A percentile compares a stretch with the other conserved stretches of the same genome.
These are phyloP conservation scores for Blepharisma stoltei DNA, from an alignment of 73 alveolate species.

Conservation along the genomic window DNA sequence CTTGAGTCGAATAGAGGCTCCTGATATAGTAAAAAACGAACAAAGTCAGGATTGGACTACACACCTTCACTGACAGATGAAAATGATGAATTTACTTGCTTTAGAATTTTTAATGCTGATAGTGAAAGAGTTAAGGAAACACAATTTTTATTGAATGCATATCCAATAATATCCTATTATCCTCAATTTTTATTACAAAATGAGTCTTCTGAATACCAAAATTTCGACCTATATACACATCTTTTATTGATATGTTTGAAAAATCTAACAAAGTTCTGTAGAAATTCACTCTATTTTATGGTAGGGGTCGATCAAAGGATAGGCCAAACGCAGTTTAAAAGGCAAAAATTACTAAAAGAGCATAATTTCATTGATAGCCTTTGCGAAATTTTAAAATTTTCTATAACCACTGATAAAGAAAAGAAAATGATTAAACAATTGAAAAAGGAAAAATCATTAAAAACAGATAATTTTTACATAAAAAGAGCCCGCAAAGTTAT, in stretches of 20 bases:
- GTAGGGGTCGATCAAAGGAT: neutral
- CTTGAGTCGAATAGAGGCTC: too few relatives aligned
- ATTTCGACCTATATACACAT: neutral
- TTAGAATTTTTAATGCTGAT: neutral
- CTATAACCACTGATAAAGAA: neutral
- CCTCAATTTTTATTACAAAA: too few relatives aligned
- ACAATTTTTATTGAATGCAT: conserved; percentile 1
- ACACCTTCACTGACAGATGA: too few relatives aligned
- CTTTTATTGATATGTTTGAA: conserved; percentile 22
- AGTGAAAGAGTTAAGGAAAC: conserved; percentile 19
- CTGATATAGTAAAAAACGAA: too few relatives aligned
- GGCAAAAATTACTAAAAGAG: conserved; percentile 28
- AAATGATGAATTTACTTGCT: neutral
- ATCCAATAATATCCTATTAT: neutral
- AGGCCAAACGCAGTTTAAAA: neutral
- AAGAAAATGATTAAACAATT: neutral
- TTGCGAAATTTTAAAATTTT: neutral
- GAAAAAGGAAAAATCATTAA: neutral
- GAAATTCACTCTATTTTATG: neutral
- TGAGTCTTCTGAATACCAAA: too few relatives aligned
- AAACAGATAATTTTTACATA: neutral
- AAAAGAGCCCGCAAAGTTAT: neutral
- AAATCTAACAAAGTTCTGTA: neutral
- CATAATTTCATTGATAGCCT: conserved; percentile 25
- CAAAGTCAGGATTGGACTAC: too few relatives aligned